phyloP scores from a whole-genome alignment of 306 rosid species.

The Medicago truncatula region MtrunA17r5.0-ANR NC_053043.1:40887001-40887500 shows the following conservation, averaged over 20 bases:
- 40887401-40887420: conserved; percentile 14
- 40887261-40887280: conserved; percentile 29
- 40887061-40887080: not conserved
- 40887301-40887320: conserved; percentile 54
- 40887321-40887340: conserved; percentile 55
- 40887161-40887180: not conserved
- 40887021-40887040: not conserved
- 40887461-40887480: conserved; percentile 70
- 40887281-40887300: conserved; percentile 64
- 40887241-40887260: conserved; percentile 18
- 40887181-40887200: not conserved
- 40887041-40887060: too few species aligned
- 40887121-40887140: not conserved
- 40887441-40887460: not conserved
- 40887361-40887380: conserved; percentile 61
- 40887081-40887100: conserved; percentile 17
- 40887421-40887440: conserved; percentile 32
- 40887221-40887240: conserved; percentile 9
- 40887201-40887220: not conserved
- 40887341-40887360: conserved; percentile 76
- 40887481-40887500: conserved; percentile 65
- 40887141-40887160: not conserved
- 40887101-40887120: not conserved
- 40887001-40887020: too few species aligned
- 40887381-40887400: conserved; percentile 40